Evolutionary conservation across 371 early-diverging fungal genomes (phyloP), one percentile per base, ranked within the genome.

Genomic region (Syncephalastrum monosporum): DNA sequence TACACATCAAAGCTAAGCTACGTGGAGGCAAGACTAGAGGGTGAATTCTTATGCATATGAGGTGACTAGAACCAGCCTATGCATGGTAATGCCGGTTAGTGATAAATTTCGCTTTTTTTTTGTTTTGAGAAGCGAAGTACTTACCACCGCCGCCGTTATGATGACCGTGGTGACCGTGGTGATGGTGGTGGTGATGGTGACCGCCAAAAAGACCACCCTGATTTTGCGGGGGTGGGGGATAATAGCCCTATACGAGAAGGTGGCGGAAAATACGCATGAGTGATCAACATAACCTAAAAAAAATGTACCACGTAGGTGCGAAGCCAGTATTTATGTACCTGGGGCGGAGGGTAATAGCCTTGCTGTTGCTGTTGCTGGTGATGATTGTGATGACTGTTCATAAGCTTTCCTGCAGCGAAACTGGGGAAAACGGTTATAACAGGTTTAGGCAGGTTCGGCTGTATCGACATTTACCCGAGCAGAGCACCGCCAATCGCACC

Each of bases 401-500:
- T 42, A 38, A 61, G 27, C 53, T 61, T 61, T 12, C 57, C 57
- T 8, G 62, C 62, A 17, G 62, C 62, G 33, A 56, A 52, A 1
- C 62, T 61, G 24, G 5, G 10, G 19, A 15, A 51, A 12, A 29
- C 49, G 19, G 13, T 10, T 50, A 17, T 46, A 21, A 21, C 21
- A 21, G 21, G 2, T 7, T 24, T 50, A 27, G 17, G 16, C 21
- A 5, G 12, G 10, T 5, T 17, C 25, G 21, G 13, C 21, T 4
- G 27, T 33, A 10, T 33, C 12, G 27, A 23, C 0, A 33, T 51
- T 53, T 60, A 67, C 67, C 67, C 67, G 12, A 62, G 27, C 53
- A 67, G 50, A 8, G 54, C 27, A 42, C 65, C 65, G 14, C 55
- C 65, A 24, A 65, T 10, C 4, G 60, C 60, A 38, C 67, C 63